Evolutionary conservation across 2,329 filamentous ascomycete species (phyloP).

Genomic region (Xylaria sp.): DNA sequence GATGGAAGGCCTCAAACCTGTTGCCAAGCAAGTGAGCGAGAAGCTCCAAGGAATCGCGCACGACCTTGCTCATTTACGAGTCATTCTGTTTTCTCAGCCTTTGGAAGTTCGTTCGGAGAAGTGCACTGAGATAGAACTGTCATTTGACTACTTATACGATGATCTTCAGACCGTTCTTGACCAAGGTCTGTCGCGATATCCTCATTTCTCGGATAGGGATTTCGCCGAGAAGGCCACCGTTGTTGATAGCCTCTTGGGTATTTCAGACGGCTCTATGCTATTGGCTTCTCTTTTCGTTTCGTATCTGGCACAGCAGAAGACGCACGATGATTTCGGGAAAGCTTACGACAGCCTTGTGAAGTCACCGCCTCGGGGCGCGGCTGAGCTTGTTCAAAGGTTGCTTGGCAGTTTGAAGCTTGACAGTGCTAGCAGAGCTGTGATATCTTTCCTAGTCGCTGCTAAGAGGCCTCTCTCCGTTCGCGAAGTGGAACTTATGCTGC

Average conservation of each 20-base stretch:
- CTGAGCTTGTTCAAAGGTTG: constrained; percentile 20
- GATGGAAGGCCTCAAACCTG: constrained; percentile 26
- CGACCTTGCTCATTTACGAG: constrained; percentile 12
- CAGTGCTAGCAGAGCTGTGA: constrained; percentile 2
- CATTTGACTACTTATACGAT: constrained; percentile 20
- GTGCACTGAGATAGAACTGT: constrained; percentile 23
- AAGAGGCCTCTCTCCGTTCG: constrained; percentile 23
- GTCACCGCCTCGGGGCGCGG: constrained; percentile 4
- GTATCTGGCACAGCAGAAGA: constrained; percentile 21
- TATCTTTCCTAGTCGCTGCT: constrained; percentile 19
- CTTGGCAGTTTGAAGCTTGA: constrained; percentile 16
- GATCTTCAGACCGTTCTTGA: constrained; percentile 24
- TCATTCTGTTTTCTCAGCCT: constrained; percentile 24
- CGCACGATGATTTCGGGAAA: constrained; percentile 13
- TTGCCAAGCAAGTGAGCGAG: constrained; percentile 20
- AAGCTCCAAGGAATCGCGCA: constrained; percentile 20
- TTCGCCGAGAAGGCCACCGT: constrained; percentile 13
- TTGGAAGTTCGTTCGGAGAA: constrained; percentile 3
- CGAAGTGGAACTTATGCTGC: constrained; percentile 23
- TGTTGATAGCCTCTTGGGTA: constrained; percentile 16
- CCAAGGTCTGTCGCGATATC: constrained; percentile 14
- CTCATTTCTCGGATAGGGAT: constrained; percentile 6
- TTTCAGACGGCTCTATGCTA: constrained; percentile 20
- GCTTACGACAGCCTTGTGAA: constrained; percentile 18
- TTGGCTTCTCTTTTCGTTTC: constrained; percentile 15